These are phyloP conservation scores for Cylindricascospora bacillispora DNA, from an alignment of 1,139 yeast genomes.

Conservation along the genomic window DNA sequence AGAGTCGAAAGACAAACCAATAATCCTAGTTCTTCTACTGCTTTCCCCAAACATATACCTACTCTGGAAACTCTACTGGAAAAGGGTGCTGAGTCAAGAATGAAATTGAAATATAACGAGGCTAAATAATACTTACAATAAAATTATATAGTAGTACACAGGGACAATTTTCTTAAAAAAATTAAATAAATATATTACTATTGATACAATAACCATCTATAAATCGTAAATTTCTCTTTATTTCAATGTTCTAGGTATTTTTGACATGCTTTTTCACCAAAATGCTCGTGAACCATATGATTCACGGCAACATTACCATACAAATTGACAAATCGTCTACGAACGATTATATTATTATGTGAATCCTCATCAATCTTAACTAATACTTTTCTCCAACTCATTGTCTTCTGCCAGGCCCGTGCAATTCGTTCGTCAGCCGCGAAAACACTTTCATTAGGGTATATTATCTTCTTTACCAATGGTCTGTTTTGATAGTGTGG, in stretches of 20 bases:
- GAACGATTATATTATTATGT: slow-evolving; percentile 81
- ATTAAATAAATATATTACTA: too few relatives aligned
- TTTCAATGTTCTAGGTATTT: too few relatives aligned
- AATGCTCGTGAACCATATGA: slow-evolving; percentile 62
- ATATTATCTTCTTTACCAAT: slow-evolving; percentile 15
- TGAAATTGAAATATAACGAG: neutral
- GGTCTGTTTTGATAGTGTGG: slow-evolving; percentile 26
- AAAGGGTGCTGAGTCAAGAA: slow-evolving; percentile 9
- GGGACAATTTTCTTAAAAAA: too few relatives aligned
- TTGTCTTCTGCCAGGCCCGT: slow-evolving; percentile 69
- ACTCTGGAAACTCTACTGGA: slow-evolving; percentile 14
- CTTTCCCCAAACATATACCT: too few relatives aligned
- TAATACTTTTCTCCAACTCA: slow-evolving; percentile 87
- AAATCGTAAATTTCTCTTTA: too few relatives aligned
- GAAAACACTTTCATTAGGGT: slow-evolving; percentile 24
- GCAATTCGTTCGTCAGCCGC: slow-evolving; percentile 75
- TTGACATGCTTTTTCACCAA: slow-evolving; percentile 25
- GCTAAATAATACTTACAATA: too few relatives aligned
- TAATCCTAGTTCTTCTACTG: slow-evolving; percentile 5
- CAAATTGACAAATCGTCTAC: slow-evolving; percentile 84
- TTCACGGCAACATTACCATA: slow-evolving; percentile 93
- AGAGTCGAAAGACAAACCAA: slow-evolving; percentile 4
- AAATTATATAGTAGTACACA: neutral
- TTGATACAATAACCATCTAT: too few relatives aligned
- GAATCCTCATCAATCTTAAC: slow-evolving; percentile 87